phyloP scores from a whole-genome alignment of 139 green algal genomes.

The Tetraselmis chui region DNA sequence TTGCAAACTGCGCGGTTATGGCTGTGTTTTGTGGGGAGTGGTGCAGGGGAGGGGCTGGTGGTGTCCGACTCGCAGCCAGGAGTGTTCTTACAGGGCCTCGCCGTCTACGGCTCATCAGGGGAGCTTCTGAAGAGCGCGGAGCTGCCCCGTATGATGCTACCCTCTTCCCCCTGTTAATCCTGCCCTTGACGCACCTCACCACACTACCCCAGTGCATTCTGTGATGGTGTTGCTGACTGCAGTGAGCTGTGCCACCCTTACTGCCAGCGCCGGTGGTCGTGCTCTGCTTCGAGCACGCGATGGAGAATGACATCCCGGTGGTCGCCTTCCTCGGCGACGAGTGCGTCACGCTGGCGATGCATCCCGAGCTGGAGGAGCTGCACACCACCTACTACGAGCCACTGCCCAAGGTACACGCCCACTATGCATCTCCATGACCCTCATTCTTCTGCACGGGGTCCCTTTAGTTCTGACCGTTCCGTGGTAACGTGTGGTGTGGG shows the following conservation, averaged over 20 bases:
- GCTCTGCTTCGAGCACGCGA: slow-evolving; percentile 44
- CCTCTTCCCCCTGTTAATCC: neutral
- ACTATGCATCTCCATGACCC: too few species aligned
- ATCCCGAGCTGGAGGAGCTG: slow-evolving; percentile 53
- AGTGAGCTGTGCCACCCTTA: too few species aligned
- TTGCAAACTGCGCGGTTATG: too few species aligned
- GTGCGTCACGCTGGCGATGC: slow-evolving; percentile 66
- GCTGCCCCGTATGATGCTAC: neutral
- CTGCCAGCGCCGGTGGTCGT: slow-evolving; percentile 46
- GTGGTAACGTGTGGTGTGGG: too few species aligned
- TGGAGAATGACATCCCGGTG: slow-evolving; percentile 26
- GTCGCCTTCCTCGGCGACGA: slow-evolving; percentile 81
- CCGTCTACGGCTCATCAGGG: slow-evolving; percentile 46
- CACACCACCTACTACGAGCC: slow-evolving; percentile 80
- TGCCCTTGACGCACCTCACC: too few species aligned
- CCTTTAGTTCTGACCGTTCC: too few species aligned
- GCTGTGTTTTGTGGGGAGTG: too few species aligned
- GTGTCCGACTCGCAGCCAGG: slow-evolving; percentile 49
- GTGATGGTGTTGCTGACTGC: too few species aligned
- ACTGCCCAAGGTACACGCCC: slow-evolving; percentile 28
- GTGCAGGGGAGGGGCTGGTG: slow-evolving; percentile 47
- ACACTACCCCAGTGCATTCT: too few species aligned
- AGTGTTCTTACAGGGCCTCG: slow-evolving; percentile 84
- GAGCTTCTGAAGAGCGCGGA: slow-evolving; percentile 22
- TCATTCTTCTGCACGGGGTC: too few species aligned